A percentile compares a stretch with the other conserved stretches of the same genome.
These are phyloP conservation scores for Chamaecyparis obtusa DNA, from an alignment of 75 land plant species.

Conservation along the genomic window DNA sequence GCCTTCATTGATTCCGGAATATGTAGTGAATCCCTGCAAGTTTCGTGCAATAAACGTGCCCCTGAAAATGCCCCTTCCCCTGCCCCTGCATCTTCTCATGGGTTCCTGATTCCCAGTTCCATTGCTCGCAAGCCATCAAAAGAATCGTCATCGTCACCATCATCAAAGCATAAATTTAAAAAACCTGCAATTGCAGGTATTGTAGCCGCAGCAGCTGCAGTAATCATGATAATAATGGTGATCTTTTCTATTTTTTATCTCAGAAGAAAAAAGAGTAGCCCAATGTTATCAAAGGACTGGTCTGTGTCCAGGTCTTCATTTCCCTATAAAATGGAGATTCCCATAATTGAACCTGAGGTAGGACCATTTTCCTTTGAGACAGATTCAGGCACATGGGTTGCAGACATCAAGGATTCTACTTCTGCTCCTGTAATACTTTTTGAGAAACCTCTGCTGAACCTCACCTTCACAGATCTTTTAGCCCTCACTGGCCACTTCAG, in stretches of 20 bases:
- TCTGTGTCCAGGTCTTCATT: slow-evolving; percentile 23
- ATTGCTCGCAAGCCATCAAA: neutral
- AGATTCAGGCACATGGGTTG: slow-evolving; percentile 60
- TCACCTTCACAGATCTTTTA: slow-evolving; percentile 71
- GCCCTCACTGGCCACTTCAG: slow-evolving; percentile 68
- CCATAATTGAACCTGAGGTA: slow-evolving; percentile 15
- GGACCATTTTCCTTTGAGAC: slow-evolving; percentile 61
- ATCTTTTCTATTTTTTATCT: neutral
- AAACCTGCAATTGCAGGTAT: neutral
- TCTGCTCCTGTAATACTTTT: slow-evolving; percentile 65
- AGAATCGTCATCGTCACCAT: neutral
- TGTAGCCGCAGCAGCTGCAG: slow-evolving; percentile 6
- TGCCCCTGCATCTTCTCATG: neutral
- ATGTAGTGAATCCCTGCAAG: neutral
- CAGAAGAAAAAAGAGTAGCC: neutral
- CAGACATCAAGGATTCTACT: slow-evolving; percentile 54
- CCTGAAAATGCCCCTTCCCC: neutral
- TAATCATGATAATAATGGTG: neutral
- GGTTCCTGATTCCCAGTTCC: neutral
- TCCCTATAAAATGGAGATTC: slow-evolving; percentile 8
- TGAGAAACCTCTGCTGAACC: slow-evolving; percentile 70
- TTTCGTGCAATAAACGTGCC: neutral
- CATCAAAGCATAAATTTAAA: neutral
- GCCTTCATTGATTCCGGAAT: slow-evolving; percentile 37
- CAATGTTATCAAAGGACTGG: slow-evolving; percentile 22